Base-by-base conservation (phyloP, 2,329 filamentous ascomycete genomes). In the Colletotrichum viniferum region DNA sequence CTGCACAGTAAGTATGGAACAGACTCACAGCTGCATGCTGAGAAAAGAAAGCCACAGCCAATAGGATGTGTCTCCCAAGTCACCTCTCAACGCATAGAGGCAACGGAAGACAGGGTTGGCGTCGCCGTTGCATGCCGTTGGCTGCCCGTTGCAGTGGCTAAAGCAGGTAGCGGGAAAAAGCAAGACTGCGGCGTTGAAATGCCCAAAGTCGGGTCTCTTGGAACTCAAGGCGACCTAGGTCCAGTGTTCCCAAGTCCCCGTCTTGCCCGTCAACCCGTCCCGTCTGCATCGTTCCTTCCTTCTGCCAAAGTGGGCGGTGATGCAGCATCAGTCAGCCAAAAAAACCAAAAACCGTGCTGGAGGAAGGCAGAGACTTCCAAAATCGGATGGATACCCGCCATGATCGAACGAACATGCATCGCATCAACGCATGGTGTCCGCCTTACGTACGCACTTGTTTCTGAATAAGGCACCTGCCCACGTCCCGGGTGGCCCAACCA, bases 371-470 rank as follows among this genome's bases (percentile, higher is more conserved):
- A 36, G 26, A 64, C 43, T 48, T 52, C 52, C 24, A 65, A 24
- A 71, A 52, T 63, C 24, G 12, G 36, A 71, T 60, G 71, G 61
- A 63, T 34, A 48, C 14, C 71, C 48, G 48, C 52, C 67, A 30
- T 71, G 28, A 74, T 74, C 48, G 71, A 74, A 74, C 36, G 71
- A 73, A 71, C 71, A 48, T 58, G 67, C 48, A 56, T 71, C 48
- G 71, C 48, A 74, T 56, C 61, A 56, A 65, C 43, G 43, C 60
- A 48, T 71, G 26, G 34, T 43, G 36, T 36, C 43, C 48, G 67
- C 71, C 61, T 72, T 72, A 72, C 69, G 69, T 74, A 67, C 69
- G 69, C 69, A 66, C 69, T 60, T 71, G 55, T 74, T 72, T 72
- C 62, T 67, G 56, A 58, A 43, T 28, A 67, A 74, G 69, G 56